Conservation (phyloP, 2,329 filamentous ascomycete genomes). For the Ceratocystis cubensis region DNA sequence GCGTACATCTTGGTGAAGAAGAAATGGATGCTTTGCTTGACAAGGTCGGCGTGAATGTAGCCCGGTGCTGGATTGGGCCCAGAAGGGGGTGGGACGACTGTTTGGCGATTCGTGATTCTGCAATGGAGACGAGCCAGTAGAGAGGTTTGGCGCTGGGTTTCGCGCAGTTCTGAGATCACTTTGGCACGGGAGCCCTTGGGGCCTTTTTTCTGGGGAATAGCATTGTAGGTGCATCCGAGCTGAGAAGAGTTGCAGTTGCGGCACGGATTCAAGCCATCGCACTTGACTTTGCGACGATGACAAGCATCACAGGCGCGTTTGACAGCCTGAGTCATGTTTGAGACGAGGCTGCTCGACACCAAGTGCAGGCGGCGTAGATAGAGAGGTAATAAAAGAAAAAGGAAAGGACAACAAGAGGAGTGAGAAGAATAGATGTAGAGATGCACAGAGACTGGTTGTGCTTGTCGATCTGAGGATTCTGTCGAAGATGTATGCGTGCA, state of each 20-base stretch:
- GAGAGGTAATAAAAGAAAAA: background rate
- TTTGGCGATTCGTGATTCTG: conserved; percentile 38
- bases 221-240: conserved; percentile 60
- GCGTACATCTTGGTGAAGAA: conserved; percentile 57
- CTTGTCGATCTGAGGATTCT: background rate
- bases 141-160: conserved; percentile 54
- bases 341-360: conserved; percentile 17
- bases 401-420: background rate
- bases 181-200: conserved; percentile 63
- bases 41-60: conserved; percentile 47
- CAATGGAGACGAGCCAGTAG: conserved; percentile 50
- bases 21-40: conserved; percentile 54
- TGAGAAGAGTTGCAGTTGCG: conserved; percentile 56
- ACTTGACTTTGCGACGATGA: conserved; percentile 63
- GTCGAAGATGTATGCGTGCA: background rate
- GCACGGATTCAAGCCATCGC: conserved; percentile 58
- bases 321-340: conserved; percentile 39
- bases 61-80: conserved; percentile 41
- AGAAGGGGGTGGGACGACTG: conserved; percentile 28
- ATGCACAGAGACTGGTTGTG: background rate
- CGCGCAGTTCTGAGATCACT: conserved; percentile 60
- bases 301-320: conserved; percentile 60
- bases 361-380: background rate
- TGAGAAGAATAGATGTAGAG: background rate
- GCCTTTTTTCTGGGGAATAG: conserved; percentile 63